These are phyloP conservation scores for Cryptococcus wingfieldii DNA, from an alignment of 1,284 basidiomycete genomes.

Conservation along the genomic window DNA sequence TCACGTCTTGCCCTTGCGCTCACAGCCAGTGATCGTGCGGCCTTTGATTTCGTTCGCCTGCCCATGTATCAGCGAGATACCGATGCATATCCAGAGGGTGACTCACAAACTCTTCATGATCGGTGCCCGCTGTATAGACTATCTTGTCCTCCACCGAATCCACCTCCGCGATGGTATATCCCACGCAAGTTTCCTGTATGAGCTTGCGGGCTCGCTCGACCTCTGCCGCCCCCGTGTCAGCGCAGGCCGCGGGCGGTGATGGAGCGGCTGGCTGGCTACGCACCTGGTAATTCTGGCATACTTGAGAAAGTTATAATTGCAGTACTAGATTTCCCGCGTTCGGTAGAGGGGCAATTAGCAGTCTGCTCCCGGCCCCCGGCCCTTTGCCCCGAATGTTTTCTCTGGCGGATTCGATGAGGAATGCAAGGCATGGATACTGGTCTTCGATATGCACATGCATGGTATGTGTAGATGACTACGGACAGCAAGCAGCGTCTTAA, in stretches of 20 bases:
- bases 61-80: not conserved
- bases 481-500: no score
- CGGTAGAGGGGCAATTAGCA: no score
- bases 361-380: no score
- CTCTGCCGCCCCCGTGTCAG: slow-evolving; percentile 48
- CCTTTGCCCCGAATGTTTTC: no score
- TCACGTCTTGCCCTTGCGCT: slow-evolving; percentile 67
- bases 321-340: no score
- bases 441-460: no score
- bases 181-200: slow-evolving; percentile 57
- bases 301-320: not conserved
- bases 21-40: slow-evolving; percentile 59
- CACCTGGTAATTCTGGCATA: slow-evolving; percentile 67
- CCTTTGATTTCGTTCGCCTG: slow-evolving; percentile 61
- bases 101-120: slow-evolving; percentile 64
- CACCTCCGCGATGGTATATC: slow-evolving; percentile 59
- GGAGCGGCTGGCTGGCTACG: slow-evolving; percentile 3
- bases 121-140: slow-evolving; percentile 60
- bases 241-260: no score
- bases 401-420: no score
- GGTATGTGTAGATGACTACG: no score
- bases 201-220: slow-evolving; percentile 67
- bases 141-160: slow-evolving; percentile 64
- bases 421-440: no score
- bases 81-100: not conserved